These are phyloP conservation scores for Ustilago shanxiensis DNA, from an alignment of 1,284 basidiomycete genomes.

Conservation along the genomic window DNA sequence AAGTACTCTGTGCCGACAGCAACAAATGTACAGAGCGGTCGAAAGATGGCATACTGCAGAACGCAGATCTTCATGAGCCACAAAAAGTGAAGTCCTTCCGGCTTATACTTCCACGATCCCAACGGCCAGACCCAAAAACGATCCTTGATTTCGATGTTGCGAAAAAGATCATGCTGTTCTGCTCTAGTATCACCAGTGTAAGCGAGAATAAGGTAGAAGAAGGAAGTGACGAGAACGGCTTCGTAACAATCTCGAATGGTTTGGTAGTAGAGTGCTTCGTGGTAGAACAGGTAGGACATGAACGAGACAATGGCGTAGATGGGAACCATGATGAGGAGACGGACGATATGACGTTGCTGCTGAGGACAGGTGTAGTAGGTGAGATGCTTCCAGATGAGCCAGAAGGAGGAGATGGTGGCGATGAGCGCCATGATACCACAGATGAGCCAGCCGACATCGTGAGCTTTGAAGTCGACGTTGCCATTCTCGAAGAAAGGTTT, in stretches of 20 bases:
- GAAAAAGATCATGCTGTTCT: slow-evolving; percentile 78
- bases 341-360: slow-evolving; percentile 71
- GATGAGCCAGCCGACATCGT: slow-evolving; percentile 79
- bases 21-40: slow-evolving; percentile 77
- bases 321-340: slow-evolving; percentile 83
- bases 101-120: slow-evolving; percentile 77
- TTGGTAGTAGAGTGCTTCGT: slow-evolving; percentile 66
- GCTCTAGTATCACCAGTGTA: slow-evolving; percentile 78
- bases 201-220: slow-evolving; percentile 81
- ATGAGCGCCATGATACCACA: slow-evolving; percentile 75
- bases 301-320: slow-evolving; percentile 80
- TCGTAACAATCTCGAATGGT: slow-evolving; percentile 68
- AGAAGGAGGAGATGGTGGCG: slow-evolving; percentile 40
- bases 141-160: slow-evolving; percentile 69
- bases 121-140: slow-evolving; percentile 81
- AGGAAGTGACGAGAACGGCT: slow-evolving; percentile 73
- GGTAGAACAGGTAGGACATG: slow-evolving; percentile 78
- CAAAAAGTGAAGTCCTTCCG: slow-evolving; percentile 76
- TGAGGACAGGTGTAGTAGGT: slow-evolving; percentile 79
- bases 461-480: slow-evolving; percentile 75
- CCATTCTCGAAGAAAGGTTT: slow-evolving; percentile 77
- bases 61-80: slow-evolving; percentile 83
- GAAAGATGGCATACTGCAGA: slow-evolving; percentile 81
- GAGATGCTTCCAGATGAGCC: slow-evolving; percentile 73
- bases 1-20: slow-evolving; percentile 78